These are phyloP conservation scores for Fusarium buharicum DNA, from an alignment of 2,329 filamentous ascomycete genomes.

Conservation along the genomic window DNA sequence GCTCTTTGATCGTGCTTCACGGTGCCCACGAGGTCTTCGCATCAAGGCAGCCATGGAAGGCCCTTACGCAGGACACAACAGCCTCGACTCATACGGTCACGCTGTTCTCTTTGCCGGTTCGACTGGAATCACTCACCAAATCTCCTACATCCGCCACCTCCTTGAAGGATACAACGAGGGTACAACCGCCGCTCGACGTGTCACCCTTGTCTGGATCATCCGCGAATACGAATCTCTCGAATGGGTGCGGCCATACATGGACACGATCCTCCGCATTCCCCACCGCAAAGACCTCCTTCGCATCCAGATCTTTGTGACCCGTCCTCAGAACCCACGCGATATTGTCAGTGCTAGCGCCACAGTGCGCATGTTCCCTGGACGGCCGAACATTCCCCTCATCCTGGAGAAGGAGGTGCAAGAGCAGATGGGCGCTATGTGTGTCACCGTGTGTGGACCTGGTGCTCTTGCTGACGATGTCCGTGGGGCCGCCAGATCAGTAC, in stretches of 20 bases:
- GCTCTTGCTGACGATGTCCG: conserved; percentile 80
- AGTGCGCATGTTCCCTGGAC: conserved; percentile 91
- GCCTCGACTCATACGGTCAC: conserved; percentile 91
- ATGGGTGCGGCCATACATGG: conserved; percentile 91
- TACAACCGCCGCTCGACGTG: conserved; percentile 80
- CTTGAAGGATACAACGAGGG: conserved; percentile 74
- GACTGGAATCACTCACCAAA: conserved; percentile 94
- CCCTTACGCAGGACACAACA: conserved; percentile 85
- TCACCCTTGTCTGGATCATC: conserved; percentile 92
- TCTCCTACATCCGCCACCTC: conserved; percentile 85
- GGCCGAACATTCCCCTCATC: conserved; percentile 84
- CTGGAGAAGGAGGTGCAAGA: conserved; percentile 82
- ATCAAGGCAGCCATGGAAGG: conserved; percentile 85
- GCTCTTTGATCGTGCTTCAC: conserved; percentile 76
- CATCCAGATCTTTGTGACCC: conserved; percentile 90
- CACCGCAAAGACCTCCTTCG: conserved; percentile 83
- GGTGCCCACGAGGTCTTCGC: conserved; percentile 64
- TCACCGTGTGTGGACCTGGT: conserved; percentile 82
- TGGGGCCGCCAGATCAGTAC: conserved; percentile 70
- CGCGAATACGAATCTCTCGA: conserved; percentile 89
- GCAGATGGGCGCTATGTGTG: conserved; percentile 88
- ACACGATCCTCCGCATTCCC: conserved; percentile 78
- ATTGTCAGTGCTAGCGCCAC: conserved; percentile 79
- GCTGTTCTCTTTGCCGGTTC: conserved; percentile 90
- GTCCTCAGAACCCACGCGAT: conserved; percentile 84